Conservation (phyloP, 1,139 yeast genomes). For the Suhomyces choctaworum region DNA sequence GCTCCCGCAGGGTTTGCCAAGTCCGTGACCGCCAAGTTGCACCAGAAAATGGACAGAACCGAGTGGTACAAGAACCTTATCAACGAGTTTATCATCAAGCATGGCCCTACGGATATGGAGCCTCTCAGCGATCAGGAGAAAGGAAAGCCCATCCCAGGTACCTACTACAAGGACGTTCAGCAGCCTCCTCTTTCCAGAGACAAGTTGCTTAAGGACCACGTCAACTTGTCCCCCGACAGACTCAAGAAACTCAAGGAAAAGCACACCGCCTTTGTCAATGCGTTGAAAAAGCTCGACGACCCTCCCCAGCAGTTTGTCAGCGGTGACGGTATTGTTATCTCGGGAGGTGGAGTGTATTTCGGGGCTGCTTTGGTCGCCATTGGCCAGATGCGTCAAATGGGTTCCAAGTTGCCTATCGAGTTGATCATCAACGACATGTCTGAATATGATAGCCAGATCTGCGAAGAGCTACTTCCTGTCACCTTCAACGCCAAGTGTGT, state of each 20-base stretch:
- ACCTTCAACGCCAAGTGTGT: constrained; percentile 34
- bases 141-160: constrained; percentile 24
- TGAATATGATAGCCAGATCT: constrained; percentile 31
- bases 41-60: constrained; percentile 17
- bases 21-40: constrained; percentile 17
- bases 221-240: constrained; percentile 22
- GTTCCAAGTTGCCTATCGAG: constrained; percentile 39
- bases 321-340: constrained; percentile 42
- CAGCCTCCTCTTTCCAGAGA: constrained; percentile 18
- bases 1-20: constrained; percentile 13
- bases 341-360: constrained; percentile 31
- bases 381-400: constrained; percentile 35
- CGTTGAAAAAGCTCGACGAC: constrained; percentile 25
- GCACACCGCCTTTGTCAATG: constrained; percentile 29
- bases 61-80: constrained; percentile 24
- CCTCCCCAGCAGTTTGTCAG: constrained; percentile 26
- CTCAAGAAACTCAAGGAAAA: constrained; percentile 23
- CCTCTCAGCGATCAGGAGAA: constrained; percentile 23
- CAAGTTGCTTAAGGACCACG: constrained; percentile 20
- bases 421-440: constrained; percentile 28
- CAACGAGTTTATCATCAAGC: constrained; percentile 12
- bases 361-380: constrained; percentile 33
- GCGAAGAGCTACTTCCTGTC: constrained; percentile 30
- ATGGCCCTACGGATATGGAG: constrained; percentile 16
- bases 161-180: constrained; percentile 18